Conservation (phyloP, 1,139 yeast genomes). For the Pichia cactophila region DNA sequence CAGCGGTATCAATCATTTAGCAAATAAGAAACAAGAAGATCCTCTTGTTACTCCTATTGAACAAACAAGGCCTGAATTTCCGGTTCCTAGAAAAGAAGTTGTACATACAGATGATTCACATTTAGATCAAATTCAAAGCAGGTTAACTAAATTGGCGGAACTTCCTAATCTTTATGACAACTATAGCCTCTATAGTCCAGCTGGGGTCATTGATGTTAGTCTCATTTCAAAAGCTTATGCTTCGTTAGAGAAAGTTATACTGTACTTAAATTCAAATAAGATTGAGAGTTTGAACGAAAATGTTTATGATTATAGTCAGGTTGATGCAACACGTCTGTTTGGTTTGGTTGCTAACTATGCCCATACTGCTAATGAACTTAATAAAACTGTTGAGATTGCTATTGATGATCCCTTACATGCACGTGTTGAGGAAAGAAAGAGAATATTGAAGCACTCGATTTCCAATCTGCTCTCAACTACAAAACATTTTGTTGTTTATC, state of each 20-base stretch:
- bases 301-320: constrained; percentile 9
- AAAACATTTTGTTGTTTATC: constrained; percentile 64
- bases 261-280: constrained; percentile 26
- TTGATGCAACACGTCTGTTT: constrained; percentile 40
- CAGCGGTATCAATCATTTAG: not conserved
- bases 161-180: constrained; percentile 1
- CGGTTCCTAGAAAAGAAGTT: constrained; percentile 26
- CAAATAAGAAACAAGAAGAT: not conserved
- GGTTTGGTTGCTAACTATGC: constrained; percentile 49
- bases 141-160: constrained; percentile 1
- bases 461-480: constrained; percentile 74
- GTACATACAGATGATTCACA: not conserved
- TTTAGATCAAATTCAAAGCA: constrained; percentile 1
- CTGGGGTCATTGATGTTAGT: constrained; percentile 40
- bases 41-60: not conserved
- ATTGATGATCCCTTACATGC: constrained; percentile 17
- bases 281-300: constrained; percentile 20
- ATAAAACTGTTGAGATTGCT: constrained; percentile 32
- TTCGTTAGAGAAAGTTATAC: constrained; percentile 38
- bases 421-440: constrained; percentile 14
- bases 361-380: constrained; percentile 34
- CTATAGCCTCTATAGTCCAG: constrained; percentile 7
- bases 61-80: constrained; percentile 39
- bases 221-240: constrained; percentile 41
- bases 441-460: constrained; percentile 50